Evolutionary conservation across 2,329 filamentous ascomycete genomes (phyloP), one percentile per base, ranked within the genome.

Genomic region (Microdochium nivale): DNA sequence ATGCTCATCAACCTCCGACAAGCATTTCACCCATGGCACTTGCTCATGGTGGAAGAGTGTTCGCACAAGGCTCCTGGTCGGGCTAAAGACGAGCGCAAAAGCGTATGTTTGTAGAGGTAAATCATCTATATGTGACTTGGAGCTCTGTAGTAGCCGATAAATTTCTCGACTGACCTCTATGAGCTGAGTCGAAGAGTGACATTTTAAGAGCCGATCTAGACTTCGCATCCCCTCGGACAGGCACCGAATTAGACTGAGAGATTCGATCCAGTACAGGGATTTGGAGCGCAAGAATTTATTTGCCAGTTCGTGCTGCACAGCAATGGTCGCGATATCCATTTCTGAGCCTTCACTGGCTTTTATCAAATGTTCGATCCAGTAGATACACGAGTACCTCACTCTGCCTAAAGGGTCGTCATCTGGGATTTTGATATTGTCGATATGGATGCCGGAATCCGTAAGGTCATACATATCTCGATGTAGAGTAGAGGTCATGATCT

Each of bases 211-310:
- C n/a, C n/a, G n/a, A n/a, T n/a, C n/a, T n/a, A n/a, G n/a, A n/a
- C n/a, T n/a, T n/a, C n/a, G n/a, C n/a, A n/a, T 47, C 2, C 56
- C 67, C 52, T 55, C 48, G 9, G 55, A 54, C 10, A 63, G 53
- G 37, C 55, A 53, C 5, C 51, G 48, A 16, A 67, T 53, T 3
- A 70, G 60, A 43, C 67, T 67, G 2, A 73, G 61, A 25, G 67
- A 64, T 51, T 74, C 70, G 3, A 75, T 59, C 70, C 69, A 75
- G 51, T 72, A 62, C 1, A 74, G 62, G 49, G 64, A 61, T 25
- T 68, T 62, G 21, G 58, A 50, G 48, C 59, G 46, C 9, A 72
- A 52, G 53, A 73, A 73, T 19, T 19, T 11, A 23, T 44, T 7
- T 13, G n/a, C 35, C 14, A n/a, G 3, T 21, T 19, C 50, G 65